Percentiles rank a stretch among this genome's conserved stretches.
These are phyloP conservation scores for Chlamydomonas sp. DNA, from an alignment of 139 green algal genomes.

Conservation along the genomic window DNA sequence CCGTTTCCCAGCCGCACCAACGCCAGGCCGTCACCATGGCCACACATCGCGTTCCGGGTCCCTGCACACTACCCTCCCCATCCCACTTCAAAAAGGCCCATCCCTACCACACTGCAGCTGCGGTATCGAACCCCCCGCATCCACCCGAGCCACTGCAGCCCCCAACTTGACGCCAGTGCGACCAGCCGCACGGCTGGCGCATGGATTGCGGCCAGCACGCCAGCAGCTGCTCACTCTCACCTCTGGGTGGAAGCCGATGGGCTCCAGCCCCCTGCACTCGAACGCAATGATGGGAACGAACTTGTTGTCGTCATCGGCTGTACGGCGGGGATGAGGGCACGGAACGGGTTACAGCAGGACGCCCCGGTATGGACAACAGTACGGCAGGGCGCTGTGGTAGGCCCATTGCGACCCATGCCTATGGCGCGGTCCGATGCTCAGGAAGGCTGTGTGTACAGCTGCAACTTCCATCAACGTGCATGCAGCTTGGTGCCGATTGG, in stretches of 20 bases:
- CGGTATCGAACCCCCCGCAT: neutral
- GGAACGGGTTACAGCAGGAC: neutral
- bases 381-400: neutral
- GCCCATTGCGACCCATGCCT: too few species aligned
- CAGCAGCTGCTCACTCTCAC: neutral
- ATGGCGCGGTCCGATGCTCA: too few species aligned
- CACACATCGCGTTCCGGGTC: too few species aligned
- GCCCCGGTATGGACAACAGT: neutral
- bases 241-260: conserved; percentile 67
- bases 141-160: neutral
- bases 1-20: too few species aligned
- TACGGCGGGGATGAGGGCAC: neutral
- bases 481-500: neutral
- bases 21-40: too few species aligned
- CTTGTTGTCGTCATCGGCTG: conserved; percentile 65
- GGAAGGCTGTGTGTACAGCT: neutral
- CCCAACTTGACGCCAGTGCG: too few species aligned
- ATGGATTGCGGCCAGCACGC: too few species aligned
- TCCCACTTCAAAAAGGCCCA: too few species aligned
- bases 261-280: conserved; percentile 85
- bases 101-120: neutral
- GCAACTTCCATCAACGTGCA: neutral
- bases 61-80: too few species aligned
- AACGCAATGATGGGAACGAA: conserved; percentile 84
- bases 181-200: neutral